Percentiles rank a stretch among this genome's conserved stretches.
phyloP scores from a whole-genome alignment of 768 basidiomycete species.

The Russula foetens region DNA sequence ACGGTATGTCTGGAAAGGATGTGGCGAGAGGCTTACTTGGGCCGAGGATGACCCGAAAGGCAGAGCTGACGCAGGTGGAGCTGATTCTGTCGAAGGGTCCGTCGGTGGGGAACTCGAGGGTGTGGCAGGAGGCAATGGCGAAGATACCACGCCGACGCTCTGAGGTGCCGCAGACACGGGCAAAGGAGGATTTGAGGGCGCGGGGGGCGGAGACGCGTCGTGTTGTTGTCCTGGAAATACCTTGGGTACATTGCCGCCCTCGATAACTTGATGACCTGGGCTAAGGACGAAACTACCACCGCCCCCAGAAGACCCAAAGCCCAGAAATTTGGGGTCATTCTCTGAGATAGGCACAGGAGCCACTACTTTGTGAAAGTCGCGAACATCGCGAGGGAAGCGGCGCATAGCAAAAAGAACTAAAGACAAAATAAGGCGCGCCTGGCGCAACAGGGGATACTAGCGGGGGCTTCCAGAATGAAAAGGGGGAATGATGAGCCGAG shows the following conservation, averaged over 20 bases:
- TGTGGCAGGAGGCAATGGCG: neutral
- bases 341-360: neutral
- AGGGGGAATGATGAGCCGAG: neutral
- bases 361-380: neutral
- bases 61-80: neutral
- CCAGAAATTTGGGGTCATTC: neutral
- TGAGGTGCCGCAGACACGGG: neutral
- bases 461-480: conserved; percentile 9
- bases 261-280: conserved; percentile 2
- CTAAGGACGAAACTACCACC: conserved; percentile 1
- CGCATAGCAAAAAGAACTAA: neutral
- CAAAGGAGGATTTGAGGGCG: neutral
- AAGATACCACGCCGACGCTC: neutral
- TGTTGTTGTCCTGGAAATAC: conserved; percentile 4
- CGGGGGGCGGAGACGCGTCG: neutral
- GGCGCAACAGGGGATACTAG: conserved; percentile 4
- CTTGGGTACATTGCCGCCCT: conserved; percentile 5
- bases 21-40: neutral
- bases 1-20: neutral
- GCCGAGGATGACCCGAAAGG: neutral
- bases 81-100: neutral
- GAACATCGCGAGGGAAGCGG: neutral
- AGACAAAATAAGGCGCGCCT: neutral
- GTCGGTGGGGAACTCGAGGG: neutral
- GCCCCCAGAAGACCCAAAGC: neutral